phyloP scores from a whole-genome alignment of 768 basidiomycete genomes.

The Calocybe cyanea region DNA sequence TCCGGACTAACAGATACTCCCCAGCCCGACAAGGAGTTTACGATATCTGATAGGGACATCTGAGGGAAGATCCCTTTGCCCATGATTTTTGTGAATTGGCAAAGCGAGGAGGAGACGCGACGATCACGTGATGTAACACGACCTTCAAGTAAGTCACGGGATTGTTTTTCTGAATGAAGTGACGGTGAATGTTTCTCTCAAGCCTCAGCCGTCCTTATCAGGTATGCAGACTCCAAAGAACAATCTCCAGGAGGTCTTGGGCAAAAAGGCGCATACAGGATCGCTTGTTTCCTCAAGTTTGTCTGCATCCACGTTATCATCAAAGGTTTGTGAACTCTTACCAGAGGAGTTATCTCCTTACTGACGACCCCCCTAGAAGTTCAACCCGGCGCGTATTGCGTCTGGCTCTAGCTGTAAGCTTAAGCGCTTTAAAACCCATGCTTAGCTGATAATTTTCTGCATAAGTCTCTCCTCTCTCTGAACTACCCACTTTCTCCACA shows the following conservation, averaged over 20 bases:
- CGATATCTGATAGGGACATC: slow-evolving; percentile 62
- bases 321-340: slow-evolving; percentile 16
- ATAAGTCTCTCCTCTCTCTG: slow-evolving; percentile 21
- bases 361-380: slow-evolving; percentile 7
- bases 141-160: slow-evolving; percentile 7
- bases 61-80: slow-evolving; percentile 58
- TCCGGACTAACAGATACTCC: slow-evolving; percentile 62
- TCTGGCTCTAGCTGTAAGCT: slow-evolving; percentile 6
- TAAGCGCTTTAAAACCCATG: background rate
- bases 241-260: slow-evolving; percentile 38
- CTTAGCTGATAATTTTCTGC: slow-evolving; percentile 13
- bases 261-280: slow-evolving; percentile 16
- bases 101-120: slow-evolving; percentile 20
- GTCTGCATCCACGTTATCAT: slow-evolving; percentile 7
- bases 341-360: background rate
- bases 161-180: too few relatives aligned
- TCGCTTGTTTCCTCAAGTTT: background rate
- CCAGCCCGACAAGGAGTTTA: slow-evolving; percentile 63
- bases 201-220: background rate
- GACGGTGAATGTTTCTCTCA: too few relatives aligned
- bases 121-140: slow-evolving; percentile 21
- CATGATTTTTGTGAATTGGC: slow-evolving; percentile 25
- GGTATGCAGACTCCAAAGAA: slow-evolving; percentile 26
- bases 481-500: slow-evolving; percentile 41
- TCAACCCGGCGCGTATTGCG: slow-evolving; percentile 21